Conservation (phyloP, 257 asterid genomes). For the Coffea eugenioides region DNA sequence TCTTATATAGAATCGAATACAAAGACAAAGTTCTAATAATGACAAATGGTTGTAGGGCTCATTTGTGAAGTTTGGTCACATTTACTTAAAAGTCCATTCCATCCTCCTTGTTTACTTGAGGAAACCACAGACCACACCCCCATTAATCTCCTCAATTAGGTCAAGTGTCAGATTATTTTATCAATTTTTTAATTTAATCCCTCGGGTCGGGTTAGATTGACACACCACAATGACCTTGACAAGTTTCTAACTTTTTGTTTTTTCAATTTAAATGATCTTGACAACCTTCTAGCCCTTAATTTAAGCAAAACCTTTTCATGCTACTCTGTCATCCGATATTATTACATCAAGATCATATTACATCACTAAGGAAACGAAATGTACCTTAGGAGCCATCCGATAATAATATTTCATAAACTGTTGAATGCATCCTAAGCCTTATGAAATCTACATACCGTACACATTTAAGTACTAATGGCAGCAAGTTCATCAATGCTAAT, state of each 20-base stretch:
- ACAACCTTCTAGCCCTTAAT: not conserved
- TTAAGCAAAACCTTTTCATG: not conserved
- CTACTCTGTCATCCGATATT: not conserved
- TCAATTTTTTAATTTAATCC: not conserved
- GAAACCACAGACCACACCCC: not conserved
- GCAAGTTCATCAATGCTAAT: too few species aligned
- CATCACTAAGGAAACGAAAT: too few species aligned
- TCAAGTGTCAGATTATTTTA: not conserved
- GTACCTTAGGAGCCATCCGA: too few species aligned
- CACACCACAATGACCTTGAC: conserved; percentile 25
- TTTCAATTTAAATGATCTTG: not conserved
- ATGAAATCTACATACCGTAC: too few species aligned
- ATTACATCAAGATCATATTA: too few species aligned
- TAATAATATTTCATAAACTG: too few species aligned
- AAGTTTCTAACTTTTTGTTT: not conserved
- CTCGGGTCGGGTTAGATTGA: not conserved
- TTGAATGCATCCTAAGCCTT: too few species aligned
- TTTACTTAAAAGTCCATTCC: not conserved
- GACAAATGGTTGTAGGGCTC: not conserved
- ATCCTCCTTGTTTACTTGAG: not conserved
- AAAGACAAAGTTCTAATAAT: not conserved
- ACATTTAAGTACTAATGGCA: too few species aligned
- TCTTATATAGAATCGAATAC: not conserved
- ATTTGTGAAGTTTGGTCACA: not conserved
- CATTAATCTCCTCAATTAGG: conserved; percentile 18